Percentiles rank a stretch among this genome's conserved stretches.
Evolutionary conservation across 2,329 filamentous ascomycete genomes (phyloP).

Genomic region (Orbilia javanica): DNA sequence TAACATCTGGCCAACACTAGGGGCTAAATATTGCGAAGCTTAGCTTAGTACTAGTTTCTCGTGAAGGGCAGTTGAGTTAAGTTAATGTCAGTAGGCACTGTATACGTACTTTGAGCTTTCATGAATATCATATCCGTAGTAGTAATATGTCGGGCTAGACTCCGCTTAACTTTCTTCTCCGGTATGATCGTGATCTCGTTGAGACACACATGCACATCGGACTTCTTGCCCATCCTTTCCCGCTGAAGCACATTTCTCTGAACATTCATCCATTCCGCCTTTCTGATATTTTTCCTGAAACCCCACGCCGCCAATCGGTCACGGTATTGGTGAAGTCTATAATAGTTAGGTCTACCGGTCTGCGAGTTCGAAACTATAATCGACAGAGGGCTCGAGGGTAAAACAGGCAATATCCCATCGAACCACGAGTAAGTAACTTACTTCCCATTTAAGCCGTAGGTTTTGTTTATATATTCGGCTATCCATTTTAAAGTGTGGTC

Average conservation of each 20-base stretch:
- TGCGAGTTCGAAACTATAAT: too few species aligned
- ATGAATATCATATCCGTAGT: background rate
- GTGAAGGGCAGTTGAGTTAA: too few species aligned
- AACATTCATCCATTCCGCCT: background rate
- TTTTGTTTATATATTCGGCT: background rate
- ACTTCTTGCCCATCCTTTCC: background rate
- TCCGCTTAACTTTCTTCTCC: background rate
- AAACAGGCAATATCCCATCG: too few species aligned
- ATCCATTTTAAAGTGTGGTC: background rate
- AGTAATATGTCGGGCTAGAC: background rate
- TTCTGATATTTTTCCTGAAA: background rate
- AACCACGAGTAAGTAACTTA: background rate
- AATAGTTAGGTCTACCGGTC: background rate
- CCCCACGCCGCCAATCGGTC: slow-evolving; percentile 15
- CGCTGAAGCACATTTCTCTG: background rate
- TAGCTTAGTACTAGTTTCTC: too few species aligned
- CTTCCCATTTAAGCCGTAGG: slow-evolving; percentile 6
- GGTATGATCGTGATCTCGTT: background rate
- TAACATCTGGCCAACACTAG: background rate
- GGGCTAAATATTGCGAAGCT: too few species aligned
- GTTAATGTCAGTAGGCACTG: too few species aligned
- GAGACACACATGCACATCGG: background rate
- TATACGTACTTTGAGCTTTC: background rate
- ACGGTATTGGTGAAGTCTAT: slow-evolving; percentile 21
- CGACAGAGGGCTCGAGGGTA: background rate